Evolutionary conservation across 1,284 basidiomycete genomes (phyloP).

Genomic region (Pseudozyma pruni): DNA sequence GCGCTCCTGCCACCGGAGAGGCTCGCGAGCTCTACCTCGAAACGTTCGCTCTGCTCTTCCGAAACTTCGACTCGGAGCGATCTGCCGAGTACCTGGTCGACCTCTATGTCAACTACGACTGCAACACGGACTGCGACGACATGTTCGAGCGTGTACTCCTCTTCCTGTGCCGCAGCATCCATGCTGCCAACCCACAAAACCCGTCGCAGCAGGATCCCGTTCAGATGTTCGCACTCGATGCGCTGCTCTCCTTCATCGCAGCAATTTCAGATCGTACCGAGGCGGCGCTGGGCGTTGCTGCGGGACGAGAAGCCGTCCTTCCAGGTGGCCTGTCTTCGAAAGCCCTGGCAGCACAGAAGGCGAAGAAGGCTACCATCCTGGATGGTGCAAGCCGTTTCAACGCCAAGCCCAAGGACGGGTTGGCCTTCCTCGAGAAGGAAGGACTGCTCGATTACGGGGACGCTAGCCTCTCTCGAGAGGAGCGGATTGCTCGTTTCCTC

Average conservation of each 20-base stretch:
- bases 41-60: conserved; percentile 78
- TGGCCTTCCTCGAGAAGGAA: conserved; percentile 77
- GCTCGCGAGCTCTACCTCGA: conserved; percentile 90
- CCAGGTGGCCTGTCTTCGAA: conserved; percentile 70
- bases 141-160: conserved; percentile 90
- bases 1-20: conserved; percentile 78
- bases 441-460: conserved; percentile 74
- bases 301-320: conserved; percentile 15
- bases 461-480: conserved; percentile 51
- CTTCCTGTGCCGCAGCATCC: conserved; percentile 75
- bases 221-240: conserved; percentile 89
- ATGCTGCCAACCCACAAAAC: conserved; percentile 74
- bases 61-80: conserved; percentile 69
- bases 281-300: conserved; percentile 69
- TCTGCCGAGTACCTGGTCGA: conserved; percentile 89
- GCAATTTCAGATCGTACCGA: conserved; percentile 85
- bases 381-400: conserved; percentile 90
- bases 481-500: conserved; percentile 78
- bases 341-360: conserved; percentile 78
- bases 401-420: conserved; percentile 89
- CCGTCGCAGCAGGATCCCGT: conserved; percentile 81
- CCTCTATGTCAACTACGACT: conserved; percentile 95
- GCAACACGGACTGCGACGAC: conserved; percentile 95
- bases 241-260: conserved; percentile 85
- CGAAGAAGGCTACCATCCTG: conserved; percentile 85